Conservation (phyloP, 495 filamentous ascomycete species). For the Aspergillus homomorphus region DNA sequence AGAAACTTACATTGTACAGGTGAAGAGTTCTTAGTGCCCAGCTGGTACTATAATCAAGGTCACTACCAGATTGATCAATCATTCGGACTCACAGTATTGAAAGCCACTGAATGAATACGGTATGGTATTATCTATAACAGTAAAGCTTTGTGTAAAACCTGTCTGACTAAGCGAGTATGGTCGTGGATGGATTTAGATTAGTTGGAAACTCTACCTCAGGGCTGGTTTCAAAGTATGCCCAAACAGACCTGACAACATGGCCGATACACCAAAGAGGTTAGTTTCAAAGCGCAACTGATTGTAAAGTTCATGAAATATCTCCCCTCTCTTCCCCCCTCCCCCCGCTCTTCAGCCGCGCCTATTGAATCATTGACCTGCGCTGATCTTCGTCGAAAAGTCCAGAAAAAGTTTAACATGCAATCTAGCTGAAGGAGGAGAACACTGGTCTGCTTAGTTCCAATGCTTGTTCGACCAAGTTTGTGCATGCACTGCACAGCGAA, state of each 20-base stretch:
- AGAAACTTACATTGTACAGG: too few relatives aligned
- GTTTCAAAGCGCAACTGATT: too few relatives aligned
- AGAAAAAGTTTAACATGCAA: slow-evolving; percentile 11
- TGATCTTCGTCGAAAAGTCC: slow-evolving; percentile 11
- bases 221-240: neutral
- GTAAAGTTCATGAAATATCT: neutral
- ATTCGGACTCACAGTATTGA: too few relatives aligned
- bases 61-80: too few relatives aligned
- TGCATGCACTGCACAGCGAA: neutral
- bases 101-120: too few relatives aligned
- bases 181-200: neutral
- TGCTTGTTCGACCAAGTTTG: neutral
- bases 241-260: neutral
- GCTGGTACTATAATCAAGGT: too few relatives aligned
- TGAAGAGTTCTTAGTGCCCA: too few relatives aligned
- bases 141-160: too few relatives aligned
- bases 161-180: too few relatives aligned
- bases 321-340: neutral
- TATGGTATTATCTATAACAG: too few relatives aligned
- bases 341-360: slow-evolving; percentile 19
- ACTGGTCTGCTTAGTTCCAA: neutral
- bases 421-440: neutral
- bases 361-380: slow-evolving; percentile 7
- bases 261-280: too few relatives aligned
- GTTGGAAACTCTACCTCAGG: neutral